phyloP scores from a whole-genome alignment of 805 yeast genomes.

The Saccharomycopsis sp. region DNA sequence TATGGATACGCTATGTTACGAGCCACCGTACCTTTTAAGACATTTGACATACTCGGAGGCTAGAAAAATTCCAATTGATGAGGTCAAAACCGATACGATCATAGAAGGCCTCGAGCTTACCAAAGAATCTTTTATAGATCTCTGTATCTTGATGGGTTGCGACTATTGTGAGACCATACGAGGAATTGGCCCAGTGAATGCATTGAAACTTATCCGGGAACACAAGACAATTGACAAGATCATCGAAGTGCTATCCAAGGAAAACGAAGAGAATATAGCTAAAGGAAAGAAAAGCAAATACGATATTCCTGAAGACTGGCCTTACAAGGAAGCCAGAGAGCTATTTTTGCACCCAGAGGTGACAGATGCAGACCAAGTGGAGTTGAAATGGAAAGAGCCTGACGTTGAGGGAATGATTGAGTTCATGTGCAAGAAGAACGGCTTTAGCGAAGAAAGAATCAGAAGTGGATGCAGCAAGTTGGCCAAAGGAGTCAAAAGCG shows the following conservation, averaged over 20 bases:
- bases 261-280: constrained; percentile 24
- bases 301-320: constrained; percentile 93
- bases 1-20: constrained; percentile 96
- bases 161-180: constrained; percentile 94
- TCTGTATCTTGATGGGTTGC: constrained; percentile 91
- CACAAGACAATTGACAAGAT: constrained; percentile 77
- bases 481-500: constrained; percentile 73
- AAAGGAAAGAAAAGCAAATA: constrained; percentile 47
- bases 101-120: constrained; percentile 74
- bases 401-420: constrained; percentile 77
- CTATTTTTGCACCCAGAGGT: constrained; percentile 83
- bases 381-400: constrained; percentile 84
- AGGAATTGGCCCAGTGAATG: constrained; percentile 96
- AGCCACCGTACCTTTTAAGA: constrained; percentile 74
- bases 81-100: constrained; percentile 60
- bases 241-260: constrained; percentile 47
- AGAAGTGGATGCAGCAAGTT: constrained; percentile 80
- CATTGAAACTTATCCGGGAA: constrained; percentile 79
- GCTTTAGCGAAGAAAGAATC: constrained; percentile 89
- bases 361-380: constrained; percentile 48
- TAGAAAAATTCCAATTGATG: constrained; percentile 85
- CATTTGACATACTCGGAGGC: constrained; percentile 94
- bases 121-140: constrained; percentile 70
- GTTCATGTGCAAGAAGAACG: constrained; percentile 79
- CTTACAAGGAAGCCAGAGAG: constrained; percentile 79